A percentile compares a stretch with the other conserved stretches of the same genome.
Conservation (phyloP, 768 basidiomycete genomes). For the Phylloporus sp. region DNA sequence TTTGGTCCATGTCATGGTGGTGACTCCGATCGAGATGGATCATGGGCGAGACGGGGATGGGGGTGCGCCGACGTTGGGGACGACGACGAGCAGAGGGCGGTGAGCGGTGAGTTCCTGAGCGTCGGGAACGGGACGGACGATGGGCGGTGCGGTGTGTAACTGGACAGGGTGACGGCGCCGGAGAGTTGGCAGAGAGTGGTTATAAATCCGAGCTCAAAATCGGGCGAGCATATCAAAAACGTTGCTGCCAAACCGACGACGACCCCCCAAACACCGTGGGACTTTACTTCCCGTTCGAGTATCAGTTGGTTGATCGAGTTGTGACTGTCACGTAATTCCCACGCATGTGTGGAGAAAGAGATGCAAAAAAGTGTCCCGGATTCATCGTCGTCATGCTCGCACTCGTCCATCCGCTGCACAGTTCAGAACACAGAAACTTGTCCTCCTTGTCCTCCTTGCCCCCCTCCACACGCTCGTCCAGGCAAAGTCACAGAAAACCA, state of each 20-base stretch:
- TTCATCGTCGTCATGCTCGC: constrained; percentile 43
- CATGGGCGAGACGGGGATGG: constrained; percentile 29
- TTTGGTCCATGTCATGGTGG: constrained; percentile 36
- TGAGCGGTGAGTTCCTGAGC: background rate
- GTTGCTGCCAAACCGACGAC: constrained; percentile 13
- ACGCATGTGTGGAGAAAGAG: no score
- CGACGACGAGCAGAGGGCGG: background rate
- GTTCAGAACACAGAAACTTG: constrained; percentile 28
- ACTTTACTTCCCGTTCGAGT: constrained; percentile 21
- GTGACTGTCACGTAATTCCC: constrained; percentile 25
- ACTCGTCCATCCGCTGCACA: constrained; percentile 40
- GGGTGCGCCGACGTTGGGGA: background rate
- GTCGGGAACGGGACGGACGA: constrained; percentile 6
- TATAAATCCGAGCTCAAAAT: constrained; percentile 31
- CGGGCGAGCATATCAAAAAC: constrained; percentile 33
- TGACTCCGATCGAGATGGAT: constrained; percentile 52
- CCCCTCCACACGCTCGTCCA: constrained; percentile 21
- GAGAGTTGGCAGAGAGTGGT: constrained; percentile 16
- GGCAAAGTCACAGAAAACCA: constrained; percentile 26
- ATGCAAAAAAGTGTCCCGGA: no score
- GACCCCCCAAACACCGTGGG: constrained; percentile 23
- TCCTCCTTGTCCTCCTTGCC: constrained; percentile 9
- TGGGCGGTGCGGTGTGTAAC: background rate
- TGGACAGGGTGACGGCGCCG: background rate
- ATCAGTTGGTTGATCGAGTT: background rate